These are phyloP conservation scores for Tulasnella sp. DNA, from an alignment of 768 basidiomycete species.

Conservation along the genomic window DNA sequence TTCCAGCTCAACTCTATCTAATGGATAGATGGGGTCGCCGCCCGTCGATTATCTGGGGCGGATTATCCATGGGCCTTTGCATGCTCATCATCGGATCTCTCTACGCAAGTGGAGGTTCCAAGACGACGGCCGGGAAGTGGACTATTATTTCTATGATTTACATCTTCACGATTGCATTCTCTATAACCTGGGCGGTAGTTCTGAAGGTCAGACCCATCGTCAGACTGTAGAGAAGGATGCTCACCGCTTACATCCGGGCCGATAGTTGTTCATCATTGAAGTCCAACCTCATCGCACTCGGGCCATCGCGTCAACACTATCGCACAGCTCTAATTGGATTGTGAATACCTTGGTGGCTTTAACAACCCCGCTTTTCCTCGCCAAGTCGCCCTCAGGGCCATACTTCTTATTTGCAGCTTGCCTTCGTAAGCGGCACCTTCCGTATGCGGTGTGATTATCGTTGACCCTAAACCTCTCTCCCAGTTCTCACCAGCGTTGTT, in stretches of 20 bases:
- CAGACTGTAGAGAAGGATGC: neutral
- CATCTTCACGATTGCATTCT: conserved; percentile 51
- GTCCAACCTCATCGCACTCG: conserved; percentile 55
- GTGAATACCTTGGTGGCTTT: conserved; percentile 53
- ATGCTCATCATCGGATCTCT: conserved; percentile 52
- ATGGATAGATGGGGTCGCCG: conserved; percentile 50
- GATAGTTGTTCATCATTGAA: conserved; percentile 49
- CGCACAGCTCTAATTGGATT: conserved; percentile 50
- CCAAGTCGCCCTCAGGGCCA: conserved; percentile 50
- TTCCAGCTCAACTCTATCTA: conserved; percentile 46
- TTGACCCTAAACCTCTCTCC: conserved; percentile 8
- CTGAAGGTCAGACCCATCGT: conserved; percentile 29
- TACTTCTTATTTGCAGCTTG: conserved; percentile 54
- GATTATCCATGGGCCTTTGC: conserved; percentile 46
- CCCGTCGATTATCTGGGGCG: conserved; percentile 51
- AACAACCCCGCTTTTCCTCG: conserved; percentile 54
- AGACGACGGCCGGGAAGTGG: conserved; percentile 46
- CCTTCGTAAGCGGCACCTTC: conserved; percentile 32
- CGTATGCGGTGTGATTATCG: neutral
- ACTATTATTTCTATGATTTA: conserved; percentile 54
- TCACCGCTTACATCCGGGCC: neutral
- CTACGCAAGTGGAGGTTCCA: conserved; percentile 48
- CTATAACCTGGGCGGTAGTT: conserved; percentile 52
- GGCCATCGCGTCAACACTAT: conserved; percentile 49
- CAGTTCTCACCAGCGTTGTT: conserved; percentile 46